Percentiles rank a stretch among this genome's conserved stretches.
phyloP scores from a whole-genome alignment of 768 basidiomycete genomes.

The Brasilioporus rufonigricans region DNA sequence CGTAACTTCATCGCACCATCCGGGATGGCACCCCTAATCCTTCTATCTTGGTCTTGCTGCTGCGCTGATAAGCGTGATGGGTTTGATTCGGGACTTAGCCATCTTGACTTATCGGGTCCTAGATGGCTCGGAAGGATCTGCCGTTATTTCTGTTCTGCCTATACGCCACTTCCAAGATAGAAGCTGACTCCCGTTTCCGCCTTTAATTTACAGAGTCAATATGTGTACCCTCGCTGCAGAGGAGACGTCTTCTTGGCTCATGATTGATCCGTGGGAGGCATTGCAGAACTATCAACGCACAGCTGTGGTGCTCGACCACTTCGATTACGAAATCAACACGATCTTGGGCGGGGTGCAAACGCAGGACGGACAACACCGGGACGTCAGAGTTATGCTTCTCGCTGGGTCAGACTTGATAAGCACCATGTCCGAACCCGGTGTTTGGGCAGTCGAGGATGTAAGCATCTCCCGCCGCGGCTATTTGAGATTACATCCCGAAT shows the following conservation, averaged over 20 bases:
- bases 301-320: slow-evolving; percentile 95
- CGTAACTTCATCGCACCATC: slow-evolving; percentile 1
- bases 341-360: slow-evolving; percentile 75
- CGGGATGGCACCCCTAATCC: slow-evolving; percentile 10
- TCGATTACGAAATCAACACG: slow-evolving; percentile 91
- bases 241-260: slow-evolving; percentile 89
- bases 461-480: slow-evolving; percentile 33
- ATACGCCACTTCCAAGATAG: slow-evolving; percentile 3
- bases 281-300: slow-evolving; percentile 94
- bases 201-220: slow-evolving; percentile 55
- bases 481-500: slow-evolving; percentile 9
- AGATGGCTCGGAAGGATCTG: slow-evolving; percentile 5
- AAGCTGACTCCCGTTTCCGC: slow-evolving; percentile 19
- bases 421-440: slow-evolving; percentile 97
- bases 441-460: slow-evolving; percentile 95
- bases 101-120: slow-evolving; percentile 4
- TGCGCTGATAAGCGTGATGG: slow-evolving; percentile 10
- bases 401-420: slow-evolving; percentile 98
- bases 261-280: slow-evolving; percentile 98
- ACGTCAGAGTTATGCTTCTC: slow-evolving; percentile 86
- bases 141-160: not conserved
- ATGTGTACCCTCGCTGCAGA: slow-evolving; percentile 91
- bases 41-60: slow-evolving; percentile 11
- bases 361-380: slow-evolving; percentile 69
- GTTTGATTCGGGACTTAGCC: slow-evolving; percentile 9